phyloP scores from a whole-genome alignment of 169 alveolate species.

The Neospora caninum region DNA sequence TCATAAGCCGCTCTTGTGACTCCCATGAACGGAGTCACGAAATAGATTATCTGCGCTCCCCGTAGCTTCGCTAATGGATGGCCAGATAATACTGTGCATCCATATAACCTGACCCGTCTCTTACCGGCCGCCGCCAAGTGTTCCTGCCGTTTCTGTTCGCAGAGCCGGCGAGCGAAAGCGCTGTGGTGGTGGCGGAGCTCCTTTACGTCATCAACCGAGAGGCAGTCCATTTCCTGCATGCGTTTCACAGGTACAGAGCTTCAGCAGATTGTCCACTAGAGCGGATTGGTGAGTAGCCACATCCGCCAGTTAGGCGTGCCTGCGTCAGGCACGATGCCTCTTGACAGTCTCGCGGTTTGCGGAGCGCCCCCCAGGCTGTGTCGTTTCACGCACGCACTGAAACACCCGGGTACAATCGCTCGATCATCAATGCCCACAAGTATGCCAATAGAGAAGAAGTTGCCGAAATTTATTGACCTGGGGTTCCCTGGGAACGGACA shows the following conservation, averaged over 20 bases:
- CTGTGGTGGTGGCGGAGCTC: conserved; percentile 38
- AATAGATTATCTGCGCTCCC: no score
- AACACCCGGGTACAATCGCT: no score
- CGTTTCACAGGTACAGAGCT: no score
- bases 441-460: no score
- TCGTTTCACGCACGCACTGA: not conserved
- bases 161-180: conserved; percentile 38
- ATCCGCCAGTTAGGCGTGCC: not conserved
- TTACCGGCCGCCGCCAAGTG: not conserved
- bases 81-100: no score
- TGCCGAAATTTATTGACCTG: not conserved
- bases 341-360: no score
- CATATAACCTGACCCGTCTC: not conserved
- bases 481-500: not conserved
- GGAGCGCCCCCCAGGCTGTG: not conserved
- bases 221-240: conserved; percentile 9
- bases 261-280: no score
- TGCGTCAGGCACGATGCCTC: not conserved
- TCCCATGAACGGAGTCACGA: no score
- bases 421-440: no score
- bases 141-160: conserved; percentile 21
- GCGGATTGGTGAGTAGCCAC: no score
- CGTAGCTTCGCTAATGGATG: no score
- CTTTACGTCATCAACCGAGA: conserved; percentile 8
- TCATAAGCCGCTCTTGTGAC: no score